A percentile compares a stretch with the other conserved stretches of the same genome.
Evolutionary conservation across 768 basidiomycete species (phyloP).

Genomic region (Lentinus tigrinus): DNA sequence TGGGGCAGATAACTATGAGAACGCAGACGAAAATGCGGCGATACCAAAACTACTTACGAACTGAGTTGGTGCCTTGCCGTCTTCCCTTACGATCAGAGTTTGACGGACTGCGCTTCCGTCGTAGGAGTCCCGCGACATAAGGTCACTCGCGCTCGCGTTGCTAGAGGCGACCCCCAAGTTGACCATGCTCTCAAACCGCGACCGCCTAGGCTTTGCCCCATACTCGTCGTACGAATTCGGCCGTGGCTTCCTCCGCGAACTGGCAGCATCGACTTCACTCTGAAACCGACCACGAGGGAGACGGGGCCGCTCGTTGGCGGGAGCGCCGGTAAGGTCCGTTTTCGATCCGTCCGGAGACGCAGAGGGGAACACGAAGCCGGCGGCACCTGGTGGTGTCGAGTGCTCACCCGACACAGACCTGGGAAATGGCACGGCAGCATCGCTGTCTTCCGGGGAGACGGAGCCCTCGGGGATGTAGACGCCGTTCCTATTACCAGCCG

Average conservation of each 20-base stretch:
- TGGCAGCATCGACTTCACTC: slow-evolving; percentile 67
- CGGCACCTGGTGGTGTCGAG: slow-evolving; percentile 29
- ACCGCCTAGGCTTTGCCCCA: slow-evolving; percentile 47
- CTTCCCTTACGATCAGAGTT: slow-evolving; percentile 75
- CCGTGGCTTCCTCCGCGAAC: slow-evolving; percentile 48
- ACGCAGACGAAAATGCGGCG: background rate
- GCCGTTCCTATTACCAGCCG: slow-evolving; percentile 43
- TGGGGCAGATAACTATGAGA: slow-evolving; percentile 31
- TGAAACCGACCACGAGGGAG: slow-evolving; percentile 66
- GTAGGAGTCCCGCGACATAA: slow-evolving; percentile 57
- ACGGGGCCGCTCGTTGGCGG: slow-evolving; percentile 36
- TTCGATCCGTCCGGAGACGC: slow-evolving; percentile 20
- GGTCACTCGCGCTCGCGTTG: slow-evolving; percentile 64
- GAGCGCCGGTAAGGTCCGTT: slow-evolving; percentile 1
- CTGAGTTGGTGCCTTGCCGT: slow-evolving; percentile 74
- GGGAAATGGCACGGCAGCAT: slow-evolving; percentile 64
- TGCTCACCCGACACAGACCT: slow-evolving; percentile 55
- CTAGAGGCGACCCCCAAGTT: slow-evolving; percentile 53
- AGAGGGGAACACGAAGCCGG: slow-evolving; percentile 19
- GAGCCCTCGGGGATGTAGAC: slow-evolving; percentile 39
- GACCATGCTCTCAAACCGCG: slow-evolving; percentile 74
- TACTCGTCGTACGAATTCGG: slow-evolving; percentile 72
- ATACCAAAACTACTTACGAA: slow-evolving; percentile 58
- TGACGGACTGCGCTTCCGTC: slow-evolving; percentile 65
- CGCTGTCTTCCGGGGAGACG: slow-evolving; percentile 27